Evolutionary conservation across 1,139 yeast species (phyloP).

Genomic region (Wickerhamomyces sp.): DNA sequence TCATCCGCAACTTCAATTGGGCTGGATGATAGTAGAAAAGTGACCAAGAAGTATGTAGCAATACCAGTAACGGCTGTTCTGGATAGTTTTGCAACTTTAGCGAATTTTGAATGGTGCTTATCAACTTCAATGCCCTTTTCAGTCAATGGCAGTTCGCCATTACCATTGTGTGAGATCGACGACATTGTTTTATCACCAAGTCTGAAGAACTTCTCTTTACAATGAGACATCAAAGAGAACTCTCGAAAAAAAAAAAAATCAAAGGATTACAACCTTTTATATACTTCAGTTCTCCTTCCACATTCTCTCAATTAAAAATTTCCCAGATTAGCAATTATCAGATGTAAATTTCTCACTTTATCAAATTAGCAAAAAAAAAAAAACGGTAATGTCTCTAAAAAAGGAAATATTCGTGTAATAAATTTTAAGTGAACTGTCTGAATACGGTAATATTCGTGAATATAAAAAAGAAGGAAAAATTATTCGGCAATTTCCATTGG

Average conservation of each 20-base stretch:
- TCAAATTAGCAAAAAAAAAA: neutral
- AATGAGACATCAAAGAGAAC: neutral
- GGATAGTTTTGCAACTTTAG: neutral
- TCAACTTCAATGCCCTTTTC: no score
- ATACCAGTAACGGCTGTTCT: neutral
- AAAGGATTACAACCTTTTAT: no score
- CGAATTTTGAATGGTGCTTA: no score
- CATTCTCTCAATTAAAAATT: no score
- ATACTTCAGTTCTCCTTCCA: no score
- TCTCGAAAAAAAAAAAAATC: neutral
- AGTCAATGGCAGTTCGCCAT: neutral
- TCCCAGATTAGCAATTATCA: no score
- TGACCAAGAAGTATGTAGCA: neutral
- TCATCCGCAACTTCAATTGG: neutral
- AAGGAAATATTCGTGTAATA: neutral
- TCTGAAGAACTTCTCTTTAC: neutral
- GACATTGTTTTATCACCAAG: neutral
- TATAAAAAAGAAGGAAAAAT: neutral
- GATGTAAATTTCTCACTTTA: no score
- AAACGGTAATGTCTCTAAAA: neutral
- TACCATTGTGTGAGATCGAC: neutral
- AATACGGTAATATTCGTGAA: no score
- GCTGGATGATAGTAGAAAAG: neutral
- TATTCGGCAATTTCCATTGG: neutral
- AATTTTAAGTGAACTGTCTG: no score